Evolutionary conservation across 805 yeast genomes (phyloP).

Genomic region (Cyberlindnera mississippiensis): DNA sequence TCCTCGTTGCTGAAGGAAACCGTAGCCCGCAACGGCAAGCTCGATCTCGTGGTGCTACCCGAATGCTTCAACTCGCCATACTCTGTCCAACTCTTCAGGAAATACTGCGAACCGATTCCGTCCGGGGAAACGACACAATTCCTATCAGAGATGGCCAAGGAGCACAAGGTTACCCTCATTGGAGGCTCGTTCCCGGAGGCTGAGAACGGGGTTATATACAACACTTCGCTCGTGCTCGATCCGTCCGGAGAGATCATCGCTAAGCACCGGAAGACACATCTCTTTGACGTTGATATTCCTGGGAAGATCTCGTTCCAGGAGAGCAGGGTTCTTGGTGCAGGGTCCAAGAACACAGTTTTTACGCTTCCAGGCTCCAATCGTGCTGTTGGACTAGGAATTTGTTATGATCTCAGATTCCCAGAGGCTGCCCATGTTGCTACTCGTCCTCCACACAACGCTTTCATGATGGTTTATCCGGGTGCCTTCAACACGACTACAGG

Average conservation of each 20-base stretch:
- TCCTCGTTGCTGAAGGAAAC: constrained; percentile 59
- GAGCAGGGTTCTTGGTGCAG: constrained; percentile 26
- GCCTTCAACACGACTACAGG: constrained; percentile 85
- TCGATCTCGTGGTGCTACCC: constrained; percentile 81
- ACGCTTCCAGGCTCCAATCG: constrained; percentile 49
- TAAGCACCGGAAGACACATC: constrained; percentile 20
- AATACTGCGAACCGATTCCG: constrained; percentile 84
- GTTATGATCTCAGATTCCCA: constrained; percentile 79
- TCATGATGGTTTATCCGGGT: constrained; percentile 77
- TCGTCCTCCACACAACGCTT: constrained; percentile 42
- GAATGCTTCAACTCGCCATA: constrained; percentile 74
- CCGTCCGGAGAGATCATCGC: constrained; percentile 70
- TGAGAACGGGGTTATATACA: constrained; percentile 51
- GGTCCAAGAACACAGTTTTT: constrained; percentile 15
- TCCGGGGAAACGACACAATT: constrained; percentile 62
- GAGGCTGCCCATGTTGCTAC: constrained; percentile 66
- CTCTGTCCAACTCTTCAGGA: constrained; percentile 77
- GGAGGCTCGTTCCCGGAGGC: constrained; percentile 93
- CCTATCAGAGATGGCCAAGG: constrained; percentile 62
- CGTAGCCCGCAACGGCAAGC: constrained; percentile 45
- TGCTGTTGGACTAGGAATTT: constrained; percentile 86
- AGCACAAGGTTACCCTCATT: constrained; percentile 57
- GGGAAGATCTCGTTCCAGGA: constrained; percentile 87
- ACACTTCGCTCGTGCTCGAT: constrained; percentile 71
- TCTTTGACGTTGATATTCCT: constrained; percentile 55